Conservation (phyloP, 2,329 filamentous ascomycete genomes). For the Zopfia rhizophila region DNA sequence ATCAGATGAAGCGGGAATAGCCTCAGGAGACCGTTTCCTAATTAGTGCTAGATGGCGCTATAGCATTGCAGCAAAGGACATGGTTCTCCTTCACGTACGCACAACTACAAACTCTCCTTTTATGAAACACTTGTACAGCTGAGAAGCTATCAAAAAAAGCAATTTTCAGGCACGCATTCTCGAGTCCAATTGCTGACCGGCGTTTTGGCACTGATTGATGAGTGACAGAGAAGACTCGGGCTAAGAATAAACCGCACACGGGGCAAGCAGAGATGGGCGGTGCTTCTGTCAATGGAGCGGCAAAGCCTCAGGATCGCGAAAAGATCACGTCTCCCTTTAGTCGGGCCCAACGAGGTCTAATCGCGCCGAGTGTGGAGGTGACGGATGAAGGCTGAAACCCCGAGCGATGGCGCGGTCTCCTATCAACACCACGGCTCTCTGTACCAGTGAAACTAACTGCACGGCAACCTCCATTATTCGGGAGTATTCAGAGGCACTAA, state of each 20-base stretch:
- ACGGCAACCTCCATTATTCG: constrained; percentile 7
- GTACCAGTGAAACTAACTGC: constrained; percentile 23
- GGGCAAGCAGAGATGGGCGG: constrained; percentile 9
- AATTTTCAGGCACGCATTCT: not conserved
- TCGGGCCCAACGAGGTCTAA: constrained; percentile 25
- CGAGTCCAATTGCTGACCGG: not conserved
- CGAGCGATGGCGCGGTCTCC: constrained; percentile 19
- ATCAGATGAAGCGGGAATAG: too few relatives aligned
- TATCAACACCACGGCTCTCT: constrained; percentile 23
- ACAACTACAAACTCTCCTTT: too few relatives aligned
- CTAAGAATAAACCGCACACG: constrained; percentile 28
- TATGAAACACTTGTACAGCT: too few relatives aligned
- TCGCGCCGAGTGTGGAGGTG: constrained; percentile 26
- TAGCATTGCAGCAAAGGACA: constrained; percentile 2
- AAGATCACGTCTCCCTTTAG: constrained; percentile 32
- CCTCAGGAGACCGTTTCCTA: not conserved
- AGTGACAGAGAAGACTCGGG: not conserved
- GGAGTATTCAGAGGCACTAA: constrained; percentile 10
- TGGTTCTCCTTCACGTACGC: too few relatives aligned
- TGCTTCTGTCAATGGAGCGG: too few relatives aligned
- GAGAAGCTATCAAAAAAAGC: not conserved
- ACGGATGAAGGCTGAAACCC: constrained; percentile 40
- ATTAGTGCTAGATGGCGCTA: not conserved
- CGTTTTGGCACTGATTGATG: not conserved
- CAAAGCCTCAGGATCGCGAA: constrained; percentile 28